Base-by-base conservation (phyloP, 768 basidiomycete species). In the Leccinum arenicola region DNA sequence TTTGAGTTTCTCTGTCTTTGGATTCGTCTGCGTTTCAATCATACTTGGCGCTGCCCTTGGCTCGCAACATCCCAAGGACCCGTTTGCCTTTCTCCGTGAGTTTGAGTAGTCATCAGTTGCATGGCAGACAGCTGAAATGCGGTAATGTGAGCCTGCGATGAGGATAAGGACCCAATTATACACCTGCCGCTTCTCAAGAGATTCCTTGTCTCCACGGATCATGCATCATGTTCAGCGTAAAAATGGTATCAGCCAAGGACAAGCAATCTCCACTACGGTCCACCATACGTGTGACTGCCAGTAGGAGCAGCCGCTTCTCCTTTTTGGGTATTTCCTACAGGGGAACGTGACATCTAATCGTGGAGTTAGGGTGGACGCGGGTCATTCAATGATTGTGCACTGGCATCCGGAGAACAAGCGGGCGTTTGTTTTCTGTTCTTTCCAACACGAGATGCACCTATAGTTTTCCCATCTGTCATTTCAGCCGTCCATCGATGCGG, bases 351-450 rank as follows among this genome's bases (percentile, higher is more conserved):
- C 29, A 23, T 17, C 8, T 38, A 38, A 6, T 6, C 33, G 10
- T 60, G 68, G 67, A 29, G 62, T 66, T 69, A 66, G 59, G 61
- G 67, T 29, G 68, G 69, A 36, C 36, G 43, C 38, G n/a, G 3
- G 11, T 11, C 48, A 27, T 19, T 25, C 6, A 21, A 38, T 27
- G n/a, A 7, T 40, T 33, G 31, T 33, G 6, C 50, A 27, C 8
- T 38, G 29, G 48, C 23, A 27, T 47, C 43, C 17, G 50, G 54
- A 35, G 17, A 55, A 55, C 45, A 55, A 36, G 14, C 19, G n/a
- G 23, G 15, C 14, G 21, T 25, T 23, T 36, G 27, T 38, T 3
- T 45, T 23, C 45, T 21, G 23, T 49, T 27, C 14, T 45, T 6
- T 43, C n/a, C 23, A 35, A 36, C 21, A 38, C 40, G 33, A 27